These are phyloP conservation scores for Plasmopara viticola DNA, from an alignment of 352 stramenopile species.

Conservation along the genomic window DNA sequence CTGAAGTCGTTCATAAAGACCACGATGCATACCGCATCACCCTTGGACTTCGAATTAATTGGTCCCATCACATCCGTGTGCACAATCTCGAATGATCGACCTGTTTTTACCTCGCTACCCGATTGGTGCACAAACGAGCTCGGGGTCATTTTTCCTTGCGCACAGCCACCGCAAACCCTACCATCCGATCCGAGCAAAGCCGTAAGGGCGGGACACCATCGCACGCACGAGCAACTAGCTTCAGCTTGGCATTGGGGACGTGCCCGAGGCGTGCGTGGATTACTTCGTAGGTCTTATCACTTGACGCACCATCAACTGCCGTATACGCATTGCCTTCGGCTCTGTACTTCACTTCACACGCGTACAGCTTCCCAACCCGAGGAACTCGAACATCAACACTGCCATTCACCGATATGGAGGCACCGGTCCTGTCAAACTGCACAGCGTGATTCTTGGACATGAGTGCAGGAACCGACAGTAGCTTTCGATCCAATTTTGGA, in stretches of 20 bases:
- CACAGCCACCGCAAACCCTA: not conserved
- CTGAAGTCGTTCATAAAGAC: not conserved
- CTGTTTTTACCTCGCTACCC: not conserved
- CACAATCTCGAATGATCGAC: not conserved
- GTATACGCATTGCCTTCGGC: not conserved
- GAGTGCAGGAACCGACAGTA: not conserved
- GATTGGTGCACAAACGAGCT: not conserved
- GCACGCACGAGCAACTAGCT: not conserved
- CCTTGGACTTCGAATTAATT: not conserved
- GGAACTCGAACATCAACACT: not conserved
- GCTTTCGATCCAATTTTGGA: not conserved
- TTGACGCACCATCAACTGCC: not conserved
- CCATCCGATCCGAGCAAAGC: not conserved
- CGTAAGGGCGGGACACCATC: not conserved
- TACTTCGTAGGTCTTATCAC: not conserved
- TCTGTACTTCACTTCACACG: not conserved
- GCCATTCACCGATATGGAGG: not conserved
- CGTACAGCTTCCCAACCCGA: not conserved
- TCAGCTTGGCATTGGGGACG: not conserved
- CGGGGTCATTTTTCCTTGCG: not conserved
- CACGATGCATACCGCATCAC: not conserved
- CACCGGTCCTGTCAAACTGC: not conserved
- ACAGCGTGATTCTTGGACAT: not conserved
- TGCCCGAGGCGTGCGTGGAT: not conserved
- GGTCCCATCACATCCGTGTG: conserved; percentile 1